These are phyloP conservation scores for Penicillium canescens DNA, from an alignment of 495 filamentous ascomycete genomes.

Conservation along the genomic window DNA sequence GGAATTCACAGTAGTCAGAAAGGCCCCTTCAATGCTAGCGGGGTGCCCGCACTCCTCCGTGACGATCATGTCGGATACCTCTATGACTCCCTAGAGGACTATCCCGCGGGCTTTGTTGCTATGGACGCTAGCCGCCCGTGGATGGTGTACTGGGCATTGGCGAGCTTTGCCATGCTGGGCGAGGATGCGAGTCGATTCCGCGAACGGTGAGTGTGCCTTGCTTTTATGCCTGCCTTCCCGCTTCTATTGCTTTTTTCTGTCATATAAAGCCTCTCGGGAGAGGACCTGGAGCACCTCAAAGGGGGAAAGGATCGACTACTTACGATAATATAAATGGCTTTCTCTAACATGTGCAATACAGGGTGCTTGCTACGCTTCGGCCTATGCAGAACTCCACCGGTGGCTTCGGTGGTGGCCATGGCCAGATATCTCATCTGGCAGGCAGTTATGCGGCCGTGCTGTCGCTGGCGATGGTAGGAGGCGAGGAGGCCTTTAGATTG, in stretches of 20 bases:
- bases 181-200: constrained; percentile 72
- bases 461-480: constrained; percentile 73
- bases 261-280: constrained; percentile 4
- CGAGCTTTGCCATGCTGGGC: constrained; percentile 69
- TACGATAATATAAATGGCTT: too few relatives aligned
- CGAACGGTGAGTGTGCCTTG: constrained; percentile 49
- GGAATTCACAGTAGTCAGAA: constrained; percentile 38
- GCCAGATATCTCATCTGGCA: constrained; percentile 84
- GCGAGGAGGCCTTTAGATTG: constrained; percentile 66
- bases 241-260: neutral
- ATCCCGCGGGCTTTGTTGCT: constrained; percentile 64
- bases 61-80: constrained; percentile 76
- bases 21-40: constrained; percentile 60
- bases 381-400: constrained; percentile 81
- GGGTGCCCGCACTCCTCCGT: constrained; percentile 72
- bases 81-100: constrained; percentile 59
- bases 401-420: constrained; percentile 92
- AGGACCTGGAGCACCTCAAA: neutral
- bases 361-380: constrained; percentile 67
- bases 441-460: constrained; percentile 84
- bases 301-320: neutral
- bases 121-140: constrained; percentile 87
- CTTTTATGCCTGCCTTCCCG: neutral
- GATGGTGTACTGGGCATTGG: constrained; percentile 89
- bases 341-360: constrained; percentile 18